These are phyloP conservation scores for Sporothrix luriei DNA, from an alignment of 2,329 filamentous ascomycete genomes.

Conservation along the genomic window DNA sequence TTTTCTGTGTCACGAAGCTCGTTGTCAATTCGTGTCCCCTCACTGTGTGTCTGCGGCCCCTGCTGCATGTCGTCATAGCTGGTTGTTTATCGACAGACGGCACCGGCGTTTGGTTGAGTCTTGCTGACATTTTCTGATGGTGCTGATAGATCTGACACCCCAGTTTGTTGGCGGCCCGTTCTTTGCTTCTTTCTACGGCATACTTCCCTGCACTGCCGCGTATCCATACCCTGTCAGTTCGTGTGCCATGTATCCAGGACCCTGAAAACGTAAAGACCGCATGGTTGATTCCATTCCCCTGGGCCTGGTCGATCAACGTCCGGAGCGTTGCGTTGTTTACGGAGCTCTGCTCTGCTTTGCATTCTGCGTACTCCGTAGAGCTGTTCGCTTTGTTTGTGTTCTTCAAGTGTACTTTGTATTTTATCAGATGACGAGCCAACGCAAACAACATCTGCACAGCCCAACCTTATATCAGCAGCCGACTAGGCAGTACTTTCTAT, in stretches of 20 bases:
- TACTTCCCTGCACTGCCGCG: neutral
- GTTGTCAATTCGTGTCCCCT: neutral
- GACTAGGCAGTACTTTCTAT: too few relatives aligned
- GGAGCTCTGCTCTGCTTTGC: neutral
- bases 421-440: neutral
- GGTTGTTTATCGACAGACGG: neutral
- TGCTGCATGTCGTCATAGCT: slow-evolving; percentile 23
- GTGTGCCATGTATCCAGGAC: neutral
- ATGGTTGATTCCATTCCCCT: neutral
- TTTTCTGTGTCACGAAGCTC: slow-evolving; percentile 22
- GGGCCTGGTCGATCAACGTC: neutral
- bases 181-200: neutral
- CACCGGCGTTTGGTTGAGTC: neutral
- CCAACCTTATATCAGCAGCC: neutral
- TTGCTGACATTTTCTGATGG: neutral
- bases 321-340: neutral
- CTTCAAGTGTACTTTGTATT: neutral
- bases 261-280: neutral
- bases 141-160: too few relatives aligned
- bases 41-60: neutral
- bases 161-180: neutral
- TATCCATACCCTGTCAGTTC: neutral
- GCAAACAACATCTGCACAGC: neutral
- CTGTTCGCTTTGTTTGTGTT: too few relatives aligned
- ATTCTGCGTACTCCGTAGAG: too few relatives aligned